Conservation (phyloP, 1,284 basidiomycete species). For the Rhodotorula sp. region DNA sequence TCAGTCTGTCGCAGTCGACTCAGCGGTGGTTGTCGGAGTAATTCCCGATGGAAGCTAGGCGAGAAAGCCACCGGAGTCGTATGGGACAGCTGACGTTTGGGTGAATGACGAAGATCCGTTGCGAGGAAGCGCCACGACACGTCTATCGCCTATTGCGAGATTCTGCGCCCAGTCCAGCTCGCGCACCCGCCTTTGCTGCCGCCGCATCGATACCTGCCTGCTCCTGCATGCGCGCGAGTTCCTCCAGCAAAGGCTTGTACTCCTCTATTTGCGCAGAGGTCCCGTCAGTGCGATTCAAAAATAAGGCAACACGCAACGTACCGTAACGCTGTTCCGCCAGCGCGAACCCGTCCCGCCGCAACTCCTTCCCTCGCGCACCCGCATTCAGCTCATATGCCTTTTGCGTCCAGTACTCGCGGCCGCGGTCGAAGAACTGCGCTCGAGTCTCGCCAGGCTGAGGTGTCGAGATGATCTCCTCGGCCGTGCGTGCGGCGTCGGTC, state of each 20-base stretch:
- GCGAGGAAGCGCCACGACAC: neutral
- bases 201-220: constrained; percentile 85
- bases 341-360: constrained; percentile 75
- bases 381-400: constrained; percentile 59
- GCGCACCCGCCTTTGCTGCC: constrained; percentile 61
- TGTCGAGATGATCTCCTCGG: constrained; percentile 74
- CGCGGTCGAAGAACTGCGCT: constrained; percentile 78
- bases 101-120: neutral
- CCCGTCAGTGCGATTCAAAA: neutral
- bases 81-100: too few relatives aligned
- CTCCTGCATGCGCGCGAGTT: constrained; percentile 78
- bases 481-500: constrained; percentile 54
- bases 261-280: constrained; percentile 51
- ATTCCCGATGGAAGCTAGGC: too few relatives aligned
- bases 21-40: too few relatives aligned
- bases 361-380: constrained; percentile 72
- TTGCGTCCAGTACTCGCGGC: constrained; percentile 79
- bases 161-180: constrained; percentile 36
- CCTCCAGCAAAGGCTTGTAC: constrained; percentile 74
- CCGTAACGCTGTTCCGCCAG: constrained; percentile 67
- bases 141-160: constrained; percentile 36
- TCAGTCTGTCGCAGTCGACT: too few relatives aligned
- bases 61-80: too few relatives aligned
- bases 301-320: constrained; percentile 46
- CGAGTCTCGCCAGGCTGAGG: constrained; percentile 86